A percentile compares a stretch with the other conserved stretches of the same genome.
Conservation (phyloP, 2,329 filamentous ascomycete genomes). For the Trichoderma lentiforme region DNA sequence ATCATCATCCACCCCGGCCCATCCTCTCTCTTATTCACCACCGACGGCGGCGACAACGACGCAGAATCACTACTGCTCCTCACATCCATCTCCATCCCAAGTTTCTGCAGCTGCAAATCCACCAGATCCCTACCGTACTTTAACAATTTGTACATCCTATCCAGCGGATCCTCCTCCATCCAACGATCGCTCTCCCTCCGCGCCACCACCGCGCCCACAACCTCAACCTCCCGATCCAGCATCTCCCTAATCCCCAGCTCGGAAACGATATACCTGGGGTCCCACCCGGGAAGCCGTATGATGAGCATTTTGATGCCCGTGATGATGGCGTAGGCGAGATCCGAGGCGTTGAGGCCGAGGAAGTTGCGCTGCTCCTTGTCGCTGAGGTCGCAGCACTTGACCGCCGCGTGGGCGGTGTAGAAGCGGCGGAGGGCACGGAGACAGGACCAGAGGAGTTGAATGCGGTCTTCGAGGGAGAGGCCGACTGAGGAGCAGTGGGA, state of each 20-base stretch:
- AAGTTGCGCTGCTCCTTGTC: conserved; percentile 35
- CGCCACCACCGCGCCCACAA: conserved; percentile 30
- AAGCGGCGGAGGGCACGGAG: conserved; percentile 40
- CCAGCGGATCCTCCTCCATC: conserved; percentile 32
- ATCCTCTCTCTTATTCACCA: conserved; percentile 19
- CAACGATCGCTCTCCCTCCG: conserved; percentile 30
- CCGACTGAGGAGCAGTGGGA: conserved; percentile 29
- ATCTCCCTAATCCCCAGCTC: conserved; percentile 35
- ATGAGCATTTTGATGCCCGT: conserved; percentile 46
- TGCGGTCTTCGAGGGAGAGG: conserved; percentile 38
- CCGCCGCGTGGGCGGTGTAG: conserved; percentile 35
- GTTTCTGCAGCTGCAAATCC: conserved; percentile 25
- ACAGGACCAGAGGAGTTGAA: conserved; percentile 47
- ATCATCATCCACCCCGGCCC: conserved; percentile 23
- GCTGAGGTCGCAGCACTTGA: conserved; percentile 26
- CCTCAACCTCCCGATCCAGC: conserved; percentile 29
- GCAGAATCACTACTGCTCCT: not conserved
- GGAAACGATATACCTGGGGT: conserved; percentile 34
- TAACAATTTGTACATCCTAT: conserved; percentile 32
- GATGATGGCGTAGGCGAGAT: conserved; percentile 47
- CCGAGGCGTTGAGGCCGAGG: conserved; percentile 44
- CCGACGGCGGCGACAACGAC: not conserved
- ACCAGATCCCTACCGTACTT: conserved; percentile 31
- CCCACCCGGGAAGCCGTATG: conserved; percentile 46
- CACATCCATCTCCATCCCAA: conserved; percentile 23